Percentiles rank a stretch among this genome's conserved stretches.
Conservation (phyloP, 345 rosid genomes). For the Aquilaria malaccensis region DNA sequence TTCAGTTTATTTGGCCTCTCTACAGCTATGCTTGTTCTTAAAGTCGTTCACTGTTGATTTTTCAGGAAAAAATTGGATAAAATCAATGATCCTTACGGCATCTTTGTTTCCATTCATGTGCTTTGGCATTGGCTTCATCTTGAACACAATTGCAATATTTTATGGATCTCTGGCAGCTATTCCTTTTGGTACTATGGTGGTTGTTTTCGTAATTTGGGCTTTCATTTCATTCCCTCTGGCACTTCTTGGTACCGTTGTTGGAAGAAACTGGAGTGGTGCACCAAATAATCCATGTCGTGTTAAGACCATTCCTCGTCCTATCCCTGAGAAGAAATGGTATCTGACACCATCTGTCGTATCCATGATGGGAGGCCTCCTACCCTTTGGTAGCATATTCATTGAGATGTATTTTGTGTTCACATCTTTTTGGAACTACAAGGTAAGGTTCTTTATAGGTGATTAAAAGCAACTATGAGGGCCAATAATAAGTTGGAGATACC, state of each 20-base stretch:
- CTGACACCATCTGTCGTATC: constrained; percentile 88
- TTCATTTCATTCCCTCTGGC: constrained; percentile 96
- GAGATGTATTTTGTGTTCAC: constrained; percentile 96
- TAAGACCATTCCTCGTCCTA: constrained; percentile 94
- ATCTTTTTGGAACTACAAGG: constrained; percentile 99
- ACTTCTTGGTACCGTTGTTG: constrained; percentile 91
- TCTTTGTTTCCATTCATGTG: constrained; percentile 93
- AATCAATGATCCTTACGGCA: constrained; percentile 94
- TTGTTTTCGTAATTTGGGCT: constrained; percentile 89
- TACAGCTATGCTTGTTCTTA: neutral
- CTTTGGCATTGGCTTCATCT: constrained; percentile 82
- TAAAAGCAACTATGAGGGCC: neutral
- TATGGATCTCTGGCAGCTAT: constrained; percentile 96
- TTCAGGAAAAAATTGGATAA: constrained; percentile 92
- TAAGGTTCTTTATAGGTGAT: constrained; percentile 16
- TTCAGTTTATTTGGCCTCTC: neutral
- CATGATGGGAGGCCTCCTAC: constrained; percentile 87
- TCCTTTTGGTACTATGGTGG: constrained; percentile 96
- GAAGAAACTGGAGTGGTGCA: constrained; percentile 95
- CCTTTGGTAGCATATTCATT: constrained; percentile 96
- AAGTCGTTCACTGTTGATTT: constrained; percentile 1
- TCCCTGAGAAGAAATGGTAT: constrained; percentile 98
- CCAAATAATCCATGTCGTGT: constrained; percentile 97
- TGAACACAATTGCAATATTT: constrained; percentile 85
- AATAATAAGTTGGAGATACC: neutral